Percentiles rank a stretch among this genome's conserved stretches.
Conservation (phyloP, 108 stramenopile genomes). For the Asterionellopsis glacialis region DNA sequence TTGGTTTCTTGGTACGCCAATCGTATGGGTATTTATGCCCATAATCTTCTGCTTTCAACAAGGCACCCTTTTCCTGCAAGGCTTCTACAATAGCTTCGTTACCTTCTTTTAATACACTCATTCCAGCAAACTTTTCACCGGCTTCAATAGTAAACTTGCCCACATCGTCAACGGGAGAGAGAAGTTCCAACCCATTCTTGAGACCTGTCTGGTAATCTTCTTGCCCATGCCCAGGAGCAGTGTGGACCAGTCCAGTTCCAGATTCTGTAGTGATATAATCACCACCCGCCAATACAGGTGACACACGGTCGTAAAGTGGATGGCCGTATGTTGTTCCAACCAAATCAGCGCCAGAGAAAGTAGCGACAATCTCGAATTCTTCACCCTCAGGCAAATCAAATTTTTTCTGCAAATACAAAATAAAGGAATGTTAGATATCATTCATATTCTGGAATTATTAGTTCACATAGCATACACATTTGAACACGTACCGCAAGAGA, state of each 20-base stretch:
- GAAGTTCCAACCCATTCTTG: constrained; percentile 74
- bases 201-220: constrained; percentile 95
- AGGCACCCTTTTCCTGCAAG: constrained; percentile 65
- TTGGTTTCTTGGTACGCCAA: constrained; percentile 99
- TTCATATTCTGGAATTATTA: neutral
- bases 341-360: constrained; percentile 56
- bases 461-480: too few relatives aligned
- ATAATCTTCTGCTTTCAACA: constrained; percentile 86
- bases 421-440: constrained; percentile 10
- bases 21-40: constrained; percentile 99
- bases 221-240: constrained; percentile 98
- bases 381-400: constrained; percentile 69
- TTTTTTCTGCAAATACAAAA: constrained; percentile 39
- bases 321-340: constrained; percentile 79
- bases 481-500: constrained; percentile 56
- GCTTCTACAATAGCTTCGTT: constrained; percentile 87
- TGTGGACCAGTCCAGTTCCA: constrained; percentile 98
- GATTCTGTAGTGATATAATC: constrained; percentile 98
- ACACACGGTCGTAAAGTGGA: constrained; percentile 80
- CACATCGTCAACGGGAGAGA: constrained; percentile 92
- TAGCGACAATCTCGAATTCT: constrained; percentile 48
- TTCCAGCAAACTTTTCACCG: constrained; percentile 80
- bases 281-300: constrained; percentile 86
- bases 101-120: constrained; percentile 85
- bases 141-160: constrained; percentile 94